Percentiles rank a stretch among this genome's conserved stretches.
phyloP scores from a whole-genome alignment of 2,329 filamentous ascomycete species.

The Cucurbitaria berberidis region DNA sequence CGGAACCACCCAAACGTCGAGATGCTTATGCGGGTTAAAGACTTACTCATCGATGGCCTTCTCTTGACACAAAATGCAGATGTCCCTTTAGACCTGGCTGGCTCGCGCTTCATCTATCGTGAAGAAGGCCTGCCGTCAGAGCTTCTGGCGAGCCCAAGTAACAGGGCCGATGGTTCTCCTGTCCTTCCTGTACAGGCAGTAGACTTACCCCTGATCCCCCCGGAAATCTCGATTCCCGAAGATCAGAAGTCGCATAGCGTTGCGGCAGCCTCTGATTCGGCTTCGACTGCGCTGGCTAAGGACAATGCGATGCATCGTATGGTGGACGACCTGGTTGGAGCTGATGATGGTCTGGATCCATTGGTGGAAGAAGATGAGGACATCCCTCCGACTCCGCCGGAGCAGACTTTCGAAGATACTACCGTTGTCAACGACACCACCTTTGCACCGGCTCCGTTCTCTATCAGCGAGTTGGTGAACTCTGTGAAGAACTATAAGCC shows the following conservation, averaged over 20 bases:
- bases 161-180: conserved; percentile 49
- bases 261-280: conserved; percentile 54
- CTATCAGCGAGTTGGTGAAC: conserved; percentile 48
- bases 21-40: conserved; percentile 70
- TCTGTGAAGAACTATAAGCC: conserved; percentile 46
- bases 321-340: conserved; percentile 63
- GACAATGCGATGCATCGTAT: conserved; percentile 62
- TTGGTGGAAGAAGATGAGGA: conserved; percentile 52
- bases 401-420: conserved; percentile 53
- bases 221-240: conserved; percentile 36
- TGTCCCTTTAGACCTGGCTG: conserved; percentile 57
- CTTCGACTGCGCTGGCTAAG: conserved; percentile 51
- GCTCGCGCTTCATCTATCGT: conserved; percentile 59
- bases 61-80: conserved; percentile 60
- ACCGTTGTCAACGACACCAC: conserved; percentile 40
- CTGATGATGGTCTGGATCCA: conserved; percentile 49
- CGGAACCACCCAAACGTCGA: conserved; percentile 65
- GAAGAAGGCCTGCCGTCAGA: conserved; percentile 61
- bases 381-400: conserved; percentile 55
- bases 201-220: conserved; percentile 45
- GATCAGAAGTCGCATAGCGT: conserved; percentile 46
- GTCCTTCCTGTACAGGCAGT: conserved; percentile 47
- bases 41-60: conserved; percentile 67
- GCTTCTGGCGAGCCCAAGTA: conserved; percentile 54
- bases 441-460: conserved; percentile 35